These are phyloP conservation scores for Spizellomyces punctatus DNA, from an alignment of 192 early-diverging fungal genomes.

Conservation along the genomic window DNA sequence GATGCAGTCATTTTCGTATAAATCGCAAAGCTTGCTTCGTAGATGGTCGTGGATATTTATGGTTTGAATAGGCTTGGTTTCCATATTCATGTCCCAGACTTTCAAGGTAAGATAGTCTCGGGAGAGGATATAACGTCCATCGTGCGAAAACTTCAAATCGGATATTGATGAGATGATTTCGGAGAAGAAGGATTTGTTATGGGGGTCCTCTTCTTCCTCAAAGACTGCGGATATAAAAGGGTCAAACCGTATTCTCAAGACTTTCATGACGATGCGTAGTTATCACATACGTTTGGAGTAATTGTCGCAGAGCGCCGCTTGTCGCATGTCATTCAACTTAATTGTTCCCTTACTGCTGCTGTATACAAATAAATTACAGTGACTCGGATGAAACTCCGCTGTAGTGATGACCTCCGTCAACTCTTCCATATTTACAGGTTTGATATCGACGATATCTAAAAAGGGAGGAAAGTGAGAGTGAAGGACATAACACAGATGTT, in stretches of 20 bases:
- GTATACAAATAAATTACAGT: constrained; percentile 98
- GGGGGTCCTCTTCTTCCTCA: constrained; percentile 92
- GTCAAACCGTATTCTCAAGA: background rate
- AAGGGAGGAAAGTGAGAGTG: background rate
- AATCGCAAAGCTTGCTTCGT: constrained; percentile 92
- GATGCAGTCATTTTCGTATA: constrained; percentile 99
- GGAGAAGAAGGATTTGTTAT: constrained; percentile 98
- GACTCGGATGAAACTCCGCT: constrained; percentile 93
- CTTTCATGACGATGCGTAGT: background rate
- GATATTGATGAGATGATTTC: constrained; percentile 99
- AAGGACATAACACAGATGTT: background rate
- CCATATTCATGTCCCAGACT: constrained; percentile 99
- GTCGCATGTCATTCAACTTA: constrained; percentile 96
- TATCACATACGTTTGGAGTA: constrained; percentile 80
- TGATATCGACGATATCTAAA: constrained; percentile 98
- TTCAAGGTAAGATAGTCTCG: constrained; percentile 97
- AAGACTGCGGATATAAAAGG: constrained; percentile 63
- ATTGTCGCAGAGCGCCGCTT: constrained; percentile 91
- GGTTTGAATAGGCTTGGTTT: constrained; percentile 86
- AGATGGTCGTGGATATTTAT: constrained; percentile 98
- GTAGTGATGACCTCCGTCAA: constrained; percentile 98
- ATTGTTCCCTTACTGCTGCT: constrained; percentile 98
- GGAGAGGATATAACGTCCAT: constrained; percentile 96
- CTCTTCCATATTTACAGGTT: constrained; percentile 99
- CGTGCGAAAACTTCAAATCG: constrained; percentile 93